A percentile compares a stretch with the other conserved stretches of the same genome.
phyloP scores from a whole-genome alignment of 2,329 filamentous ascomycete genomes.

The Aspergillus terreus region DNA sequence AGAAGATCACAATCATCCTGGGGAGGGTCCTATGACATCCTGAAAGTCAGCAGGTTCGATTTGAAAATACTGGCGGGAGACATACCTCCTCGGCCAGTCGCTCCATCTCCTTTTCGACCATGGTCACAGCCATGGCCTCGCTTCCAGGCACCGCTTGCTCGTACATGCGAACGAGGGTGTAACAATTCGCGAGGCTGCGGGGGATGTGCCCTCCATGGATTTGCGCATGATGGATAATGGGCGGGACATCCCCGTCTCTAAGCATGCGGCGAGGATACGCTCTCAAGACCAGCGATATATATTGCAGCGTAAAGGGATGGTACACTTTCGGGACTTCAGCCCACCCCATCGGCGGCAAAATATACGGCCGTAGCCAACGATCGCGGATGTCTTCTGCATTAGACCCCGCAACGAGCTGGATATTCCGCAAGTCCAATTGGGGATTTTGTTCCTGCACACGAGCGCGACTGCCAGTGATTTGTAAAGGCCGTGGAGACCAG shows the following conservation, averaged over 20 bases:
- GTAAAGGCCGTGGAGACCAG: neutral
- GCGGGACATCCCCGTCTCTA: conserved; percentile 13
- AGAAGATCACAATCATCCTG: conserved; percentile 33
- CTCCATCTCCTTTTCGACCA: conserved; percentile 24
- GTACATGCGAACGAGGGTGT: conserved; percentile 26
- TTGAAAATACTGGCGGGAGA: neutral
- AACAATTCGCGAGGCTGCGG: conserved; percentile 21
- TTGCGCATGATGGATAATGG: conserved; percentile 25
- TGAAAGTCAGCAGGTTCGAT: neutral
- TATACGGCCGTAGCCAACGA: conserved; percentile 25
- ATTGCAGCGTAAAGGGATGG: conserved; percentile 21
- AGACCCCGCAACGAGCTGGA: conserved; percentile 14
- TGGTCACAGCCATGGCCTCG: conserved; percentile 19
- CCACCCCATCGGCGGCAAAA: conserved; percentile 13
- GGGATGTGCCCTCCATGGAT: conserved; percentile 8
- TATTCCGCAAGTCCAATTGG: conserved; percentile 7
- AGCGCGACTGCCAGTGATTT: neutral
- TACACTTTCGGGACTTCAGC: conserved; percentile 19
- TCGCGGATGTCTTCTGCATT: conserved; percentile 24
- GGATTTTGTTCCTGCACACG: neutral
- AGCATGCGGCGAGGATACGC: conserved; percentile 24
- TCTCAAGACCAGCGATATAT: conserved; percentile 19
- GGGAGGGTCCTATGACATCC: neutral
- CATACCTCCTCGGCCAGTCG: conserved; percentile 15
- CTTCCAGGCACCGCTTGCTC: conserved; percentile 22